These are phyloP conservation scores for Forsythia viridissima DNA, from an alignment of 257 asterid species.

Conservation along the genomic window DNA sequence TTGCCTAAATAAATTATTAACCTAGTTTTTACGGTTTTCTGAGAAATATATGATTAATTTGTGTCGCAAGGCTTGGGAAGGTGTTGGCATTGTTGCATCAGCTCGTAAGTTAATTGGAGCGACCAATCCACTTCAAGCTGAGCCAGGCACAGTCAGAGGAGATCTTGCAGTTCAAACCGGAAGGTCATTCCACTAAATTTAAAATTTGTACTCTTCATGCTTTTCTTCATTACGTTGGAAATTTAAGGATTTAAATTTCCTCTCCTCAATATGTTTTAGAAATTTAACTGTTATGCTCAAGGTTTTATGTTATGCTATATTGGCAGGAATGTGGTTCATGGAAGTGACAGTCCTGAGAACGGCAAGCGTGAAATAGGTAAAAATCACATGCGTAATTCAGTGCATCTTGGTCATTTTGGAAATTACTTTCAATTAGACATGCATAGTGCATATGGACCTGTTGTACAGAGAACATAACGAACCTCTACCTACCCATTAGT, in stretches of 20 bases:
- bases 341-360: constrained; percentile 94
- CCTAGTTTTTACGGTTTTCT: not conserved
- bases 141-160: constrained; percentile 94
- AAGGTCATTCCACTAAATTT: constrained; percentile 46
- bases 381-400: no score
- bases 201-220: no score
- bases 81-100: constrained; percentile 86
- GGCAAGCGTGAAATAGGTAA: constrained; percentile 91
- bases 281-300: constrained; percentile 7
- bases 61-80: constrained; percentile 79
- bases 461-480: no score
- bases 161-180: constrained; percentile 95
- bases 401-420: no score
- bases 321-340: constrained; percentile 93
- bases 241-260: not conserved
- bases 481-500: no score
- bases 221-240: no score
- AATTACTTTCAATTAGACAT: no score
- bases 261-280: not conserved
- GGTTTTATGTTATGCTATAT: constrained; percentile 10
- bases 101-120: constrained; percentile 92
- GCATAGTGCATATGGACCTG: no score
- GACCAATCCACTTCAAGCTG: constrained; percentile 90
- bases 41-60: constrained; percentile 4
- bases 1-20: no score